Evolutionary conservation across 768 basidiomycete species (phyloP).

Genomic region (Amanita rimosa): DNA sequence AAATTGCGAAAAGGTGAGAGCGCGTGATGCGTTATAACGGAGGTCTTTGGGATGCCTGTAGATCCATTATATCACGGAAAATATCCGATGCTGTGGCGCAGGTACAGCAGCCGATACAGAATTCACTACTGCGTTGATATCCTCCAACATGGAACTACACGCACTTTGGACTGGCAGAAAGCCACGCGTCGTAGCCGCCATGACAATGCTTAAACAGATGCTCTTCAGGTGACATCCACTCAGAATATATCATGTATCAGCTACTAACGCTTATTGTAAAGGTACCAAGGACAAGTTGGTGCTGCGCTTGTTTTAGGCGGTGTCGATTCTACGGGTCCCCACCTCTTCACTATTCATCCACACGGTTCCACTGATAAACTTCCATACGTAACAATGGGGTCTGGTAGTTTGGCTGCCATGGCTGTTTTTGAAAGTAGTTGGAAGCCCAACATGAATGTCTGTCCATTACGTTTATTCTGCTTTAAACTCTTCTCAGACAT

Average conservation of each 20-base stretch:
- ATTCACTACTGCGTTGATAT: conserved; percentile 89
- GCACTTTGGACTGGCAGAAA: conserved; percentile 82
- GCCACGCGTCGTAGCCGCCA: conserved; percentile 91
- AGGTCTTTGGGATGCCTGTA: neutral
- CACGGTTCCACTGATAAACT: conserved; percentile 98
- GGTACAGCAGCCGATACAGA: conserved; percentile 99
- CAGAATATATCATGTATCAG: neutral
- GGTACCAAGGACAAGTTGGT: conserved; percentile 89
- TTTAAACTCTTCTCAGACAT: neutral
- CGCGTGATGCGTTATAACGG: neutral
- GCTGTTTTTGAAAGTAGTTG: conserved; percentile 92
- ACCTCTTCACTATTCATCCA: conserved; percentile 91
- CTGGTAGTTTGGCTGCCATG: conserved; percentile 95
- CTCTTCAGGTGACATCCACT: conserved; percentile 65
- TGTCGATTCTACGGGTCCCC: conserved; percentile 88
- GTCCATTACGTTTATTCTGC: conserved; percentile 13
- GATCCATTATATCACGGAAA: conserved; percentile 93
- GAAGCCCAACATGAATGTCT: conserved; percentile 71
- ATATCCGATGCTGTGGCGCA: conserved; percentile 95
- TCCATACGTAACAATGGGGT: conserved; percentile 98
- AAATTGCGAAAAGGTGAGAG: conserved; percentile 96
- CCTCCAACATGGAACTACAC: conserved; percentile 93
- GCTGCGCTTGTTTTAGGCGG: conserved; percentile 96
- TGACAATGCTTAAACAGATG: conserved; percentile 98
- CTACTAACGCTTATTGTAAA: conserved; percentile 16